Base-by-base conservation (phyloP, 345 rosid genomes). In the Brassica cretica region DNA sequence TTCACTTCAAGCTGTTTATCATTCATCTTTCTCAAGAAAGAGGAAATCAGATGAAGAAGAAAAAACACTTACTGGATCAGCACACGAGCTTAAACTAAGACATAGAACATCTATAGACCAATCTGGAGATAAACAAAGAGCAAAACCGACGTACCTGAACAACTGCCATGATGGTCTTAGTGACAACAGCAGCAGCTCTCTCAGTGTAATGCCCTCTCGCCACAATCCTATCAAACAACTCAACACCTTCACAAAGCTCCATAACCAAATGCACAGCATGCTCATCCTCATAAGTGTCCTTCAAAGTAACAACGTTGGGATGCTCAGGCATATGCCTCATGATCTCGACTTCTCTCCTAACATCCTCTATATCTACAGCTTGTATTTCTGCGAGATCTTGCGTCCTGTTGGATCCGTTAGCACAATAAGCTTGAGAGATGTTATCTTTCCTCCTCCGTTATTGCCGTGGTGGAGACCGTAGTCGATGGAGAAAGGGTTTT, bases 201-300 rank as follows among this genome's bases (percentile, higher is more conserved):
- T 96, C 99, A 0, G 98, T 96, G 82, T 96, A 96, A 85, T 91
- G 98, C 1, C 98, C 99, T 81, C 98, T 83, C 0, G 99, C 92
- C 3, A 93, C 96, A 77, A 96, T 94, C 87, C 98, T 86, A 78
- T 94, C 98, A 59, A 94, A 94, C 84, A 94, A 84, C 29, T 94
- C 98, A 32, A 97, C 98, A 4, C 98, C 98, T 77, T 94, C 97
- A 63, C 98, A 94, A 72, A 94, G 82, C 82, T 92, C 98, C 98
- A 92, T 94, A 71, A 94, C 97, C 82, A 94, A 81, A 81, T 94
- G 97, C 9, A 94, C 98, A 18, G 97, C 93, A 82, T 72, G 73
- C 35, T 92, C 95, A 82, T 94, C 98, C 82, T 94, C 98, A 37
- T 88, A 94, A 66, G 95, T 89, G 71, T 88, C 93, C 59, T 88